A percentile compares a stretch with the other conserved stretches of the same genome.
phyloP scores from a whole-genome alignment of 208 protist species.

The Leishmania lainsoni region DNA sequence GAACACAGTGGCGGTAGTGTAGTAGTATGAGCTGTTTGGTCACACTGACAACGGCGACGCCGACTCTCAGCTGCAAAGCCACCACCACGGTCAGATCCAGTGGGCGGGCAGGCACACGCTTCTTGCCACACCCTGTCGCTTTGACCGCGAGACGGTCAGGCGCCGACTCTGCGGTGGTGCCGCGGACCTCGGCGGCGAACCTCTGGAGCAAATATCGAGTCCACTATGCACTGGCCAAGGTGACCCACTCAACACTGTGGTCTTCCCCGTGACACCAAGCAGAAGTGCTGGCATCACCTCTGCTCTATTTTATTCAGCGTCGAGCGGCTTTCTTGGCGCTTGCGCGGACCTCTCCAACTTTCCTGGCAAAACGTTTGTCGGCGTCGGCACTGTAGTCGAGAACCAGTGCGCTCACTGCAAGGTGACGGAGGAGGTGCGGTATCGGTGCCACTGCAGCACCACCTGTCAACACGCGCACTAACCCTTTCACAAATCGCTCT shows the following conservation, averaged over 20 bases:
- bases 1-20: background rate
- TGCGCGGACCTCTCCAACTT: background rate
- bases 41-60: background rate
- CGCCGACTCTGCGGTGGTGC: background rate
- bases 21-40: background rate
- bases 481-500: constrained; percentile 35
- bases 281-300: background rate
- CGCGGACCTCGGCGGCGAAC: background rate
- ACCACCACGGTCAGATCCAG: background rate
- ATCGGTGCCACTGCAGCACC: constrained; percentile 49
- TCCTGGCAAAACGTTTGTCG: background rate
- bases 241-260: background rate
- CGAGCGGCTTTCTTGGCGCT: background rate
- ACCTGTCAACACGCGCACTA: constrained; percentile 50
- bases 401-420: constrained; percentile 25
- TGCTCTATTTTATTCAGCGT: background rate
- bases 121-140: background rate
- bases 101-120: background rate
- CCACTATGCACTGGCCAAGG: background rate
- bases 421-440: constrained; percentile 20
- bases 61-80: background rate
- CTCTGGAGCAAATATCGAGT: background rate
- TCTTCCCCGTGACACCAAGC: background rate
- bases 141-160: background rate
- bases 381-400: background rate